Base-by-base conservation (phyloP, 179 eudicot genomes). In the Gypsophila paniculata region DNA sequence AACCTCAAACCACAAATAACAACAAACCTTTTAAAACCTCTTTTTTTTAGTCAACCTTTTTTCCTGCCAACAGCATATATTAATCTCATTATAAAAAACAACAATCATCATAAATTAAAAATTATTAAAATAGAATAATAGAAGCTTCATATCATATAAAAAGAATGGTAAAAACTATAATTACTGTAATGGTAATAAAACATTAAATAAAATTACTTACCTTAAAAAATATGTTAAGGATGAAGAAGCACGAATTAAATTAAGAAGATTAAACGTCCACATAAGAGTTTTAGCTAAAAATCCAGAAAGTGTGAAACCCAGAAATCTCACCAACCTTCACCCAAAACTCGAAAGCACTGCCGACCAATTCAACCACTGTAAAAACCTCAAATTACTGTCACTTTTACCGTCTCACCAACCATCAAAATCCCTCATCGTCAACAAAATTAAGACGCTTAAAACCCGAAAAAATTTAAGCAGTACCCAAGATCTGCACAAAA, bases 401-500 rank as follows among this genome's bases (percentile, higher is more conserved):
- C 54, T 10, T 0, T 46, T 46, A 12, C 15, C 2, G 52, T 53
- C 13, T 13, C 4, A 64, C 25, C 73, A 68, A 32, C 67, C 4
- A 18, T 13, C 25, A 66, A 72, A 48, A 34, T 8, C 34, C 39
- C 18, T 36, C 42, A 36, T 21, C 58, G 21, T 17, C 34, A 61
- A 32, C 6, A 13, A 52, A 18, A 54, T 8, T 17, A 8, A 32
- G 25, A 70, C 15, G 54, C 12, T 44, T 26, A 42, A 69, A 77
- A 60, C 42, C 72, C 69, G 17, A 11, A 49, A 72, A 58, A n/a
- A n/a, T n/a, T 21, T 76, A 65, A 14, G 17, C 54, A 49, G 18
- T 59, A 15, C 29, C 23, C 66, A 38, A 78, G 81, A 78, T 78
- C 77, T 77, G 64, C 70, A 68, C 39, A 15, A 8, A 73, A 6